Conservation (phyloP, 495 filamentous ascomycete species). For the Pseudoneurospora amorphoporcata region DNA sequence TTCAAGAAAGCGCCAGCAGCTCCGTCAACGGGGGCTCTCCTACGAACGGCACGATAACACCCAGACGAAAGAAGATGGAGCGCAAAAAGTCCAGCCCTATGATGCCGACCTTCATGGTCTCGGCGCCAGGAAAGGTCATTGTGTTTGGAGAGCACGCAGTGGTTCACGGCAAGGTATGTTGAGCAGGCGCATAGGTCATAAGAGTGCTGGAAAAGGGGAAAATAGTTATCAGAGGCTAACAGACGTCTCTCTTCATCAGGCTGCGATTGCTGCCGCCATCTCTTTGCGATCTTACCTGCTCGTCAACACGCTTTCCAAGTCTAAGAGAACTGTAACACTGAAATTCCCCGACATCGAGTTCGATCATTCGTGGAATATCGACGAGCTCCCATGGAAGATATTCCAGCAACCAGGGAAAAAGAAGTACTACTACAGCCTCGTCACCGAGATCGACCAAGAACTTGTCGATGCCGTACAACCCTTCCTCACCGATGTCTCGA, state of each 20-base stretch:
- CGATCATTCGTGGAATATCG: slow-evolving; percentile 85
- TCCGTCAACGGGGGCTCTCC: slow-evolving; percentile 16
- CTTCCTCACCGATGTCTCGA: slow-evolving; percentile 58
- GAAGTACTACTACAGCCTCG: slow-evolving; percentile 81
- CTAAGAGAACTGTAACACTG: slow-evolving; percentile 71
- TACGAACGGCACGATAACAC: slow-evolving; percentile 9
- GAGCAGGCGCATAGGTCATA: neutral
- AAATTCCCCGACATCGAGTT: slow-evolving; percentile 80
- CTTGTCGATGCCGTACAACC: slow-evolving; percentile 69
- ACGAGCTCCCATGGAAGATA: slow-evolving; percentile 70
- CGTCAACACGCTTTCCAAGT: slow-evolving; percentile 82
- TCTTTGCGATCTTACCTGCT: slow-evolving; percentile 92
- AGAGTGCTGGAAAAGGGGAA: neutral
- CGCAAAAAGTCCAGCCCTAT: slow-evolving; percentile 48
- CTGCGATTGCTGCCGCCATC: slow-evolving; percentile 88
- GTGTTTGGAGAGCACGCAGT: slow-evolving; percentile 96
- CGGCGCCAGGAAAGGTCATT: slow-evolving; percentile 94
- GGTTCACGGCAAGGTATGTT: slow-evolving; percentile 74
- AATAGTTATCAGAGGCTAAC: neutral
- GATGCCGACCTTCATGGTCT: slow-evolving; percentile 92
- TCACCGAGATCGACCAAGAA: slow-evolving; percentile 74
- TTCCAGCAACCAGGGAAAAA: slow-evolving; percentile 77
- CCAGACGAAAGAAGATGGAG: slow-evolving; percentile 21
- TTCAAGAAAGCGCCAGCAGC: slow-evolving; percentile 6
- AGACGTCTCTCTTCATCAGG: slow-evolving; percentile 29